Conservation (phyloP, 768 basidiomycete species). For the Macrolepiota fuliginosa region DNA sequence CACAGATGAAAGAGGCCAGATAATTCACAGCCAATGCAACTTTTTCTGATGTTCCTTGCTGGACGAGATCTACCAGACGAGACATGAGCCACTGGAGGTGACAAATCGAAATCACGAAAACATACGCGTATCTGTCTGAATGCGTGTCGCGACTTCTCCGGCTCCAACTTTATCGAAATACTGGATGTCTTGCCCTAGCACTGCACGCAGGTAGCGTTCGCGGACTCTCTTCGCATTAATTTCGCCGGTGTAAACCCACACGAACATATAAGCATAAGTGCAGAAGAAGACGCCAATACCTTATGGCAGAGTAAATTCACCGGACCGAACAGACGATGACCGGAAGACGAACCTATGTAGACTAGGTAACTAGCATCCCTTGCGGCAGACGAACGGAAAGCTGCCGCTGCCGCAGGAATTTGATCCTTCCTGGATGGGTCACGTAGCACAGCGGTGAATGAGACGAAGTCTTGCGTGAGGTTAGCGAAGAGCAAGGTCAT, state of each 20-base stretch:
- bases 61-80: conserved; percentile 64
- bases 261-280: conserved; percentile 70
- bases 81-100: not conserved
- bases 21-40: conserved; percentile 69
- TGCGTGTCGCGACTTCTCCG: no score
- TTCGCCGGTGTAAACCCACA: conserved; percentile 78
- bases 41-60: conserved; percentile 90
- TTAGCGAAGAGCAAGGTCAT: conserved; percentile 87
- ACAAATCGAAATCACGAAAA: conserved; percentile 9
- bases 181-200: conserved; percentile 84
- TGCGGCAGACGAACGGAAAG: conserved; percentile 53
- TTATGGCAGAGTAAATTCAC: conserved; percentile 22
- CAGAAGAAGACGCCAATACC: conserved; percentile 74
- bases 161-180: conserved; percentile 90
- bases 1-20: conserved; percentile 68
- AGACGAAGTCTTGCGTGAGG: conserved; percentile 71
- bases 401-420: conserved; percentile 33
- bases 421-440: conserved; percentile 24
- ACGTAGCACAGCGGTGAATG: conserved; percentile 40
- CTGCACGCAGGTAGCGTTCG: conserved; percentile 74
- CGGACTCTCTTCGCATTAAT: conserved; percentile 80
- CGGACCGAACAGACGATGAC: not conserved
- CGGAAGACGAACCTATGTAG: conserved; percentile 51
- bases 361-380: conserved; percentile 63
- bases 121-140: conserved; percentile 84